These are phyloP conservation scores for Pyricularia pennisetigena DNA, from an alignment of 2,329 filamentous ascomycete genomes.

Conservation along the genomic window DNA sequence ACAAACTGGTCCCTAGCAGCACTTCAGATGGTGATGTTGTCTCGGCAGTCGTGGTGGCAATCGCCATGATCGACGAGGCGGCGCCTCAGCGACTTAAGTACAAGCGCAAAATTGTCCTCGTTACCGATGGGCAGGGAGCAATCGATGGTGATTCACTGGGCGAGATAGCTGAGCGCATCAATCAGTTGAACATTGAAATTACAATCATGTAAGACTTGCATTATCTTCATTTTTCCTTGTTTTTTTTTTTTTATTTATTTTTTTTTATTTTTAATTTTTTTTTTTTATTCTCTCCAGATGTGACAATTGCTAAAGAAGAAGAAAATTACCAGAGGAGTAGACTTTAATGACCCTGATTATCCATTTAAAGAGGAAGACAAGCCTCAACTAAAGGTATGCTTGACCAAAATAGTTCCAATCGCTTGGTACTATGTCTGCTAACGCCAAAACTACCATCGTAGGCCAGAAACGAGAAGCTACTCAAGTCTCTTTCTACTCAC, in stretches of 20 bases:
- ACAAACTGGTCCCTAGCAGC: constrained; percentile 54
- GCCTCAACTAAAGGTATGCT: constrained; percentile 50
- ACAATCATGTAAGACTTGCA: constrained; percentile 56
- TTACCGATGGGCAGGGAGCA: constrained; percentile 69
- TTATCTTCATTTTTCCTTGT: no score
- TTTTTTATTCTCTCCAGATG: background rate
- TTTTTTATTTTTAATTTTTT: background rate
- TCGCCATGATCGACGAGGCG: constrained; percentile 66
- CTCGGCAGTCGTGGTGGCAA: constrained; percentile 76
- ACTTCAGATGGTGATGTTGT: constrained; percentile 71
- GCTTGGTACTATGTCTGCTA: background rate
- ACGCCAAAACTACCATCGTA: constrained; percentile 18
- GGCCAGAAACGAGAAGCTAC: constrained; percentile 60
- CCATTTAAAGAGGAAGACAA: constrained; percentile 92
- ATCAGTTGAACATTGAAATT: constrained; percentile 67
- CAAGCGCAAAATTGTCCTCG: constrained; percentile 67
- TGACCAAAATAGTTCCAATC: background rate
- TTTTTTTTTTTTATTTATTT: background rate
- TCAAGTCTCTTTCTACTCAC: constrained; percentile 55
- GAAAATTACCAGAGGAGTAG: constrained; percentile 66
- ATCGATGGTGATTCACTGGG: constrained; percentile 65
- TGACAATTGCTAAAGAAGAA: background rate
- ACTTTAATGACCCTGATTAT: constrained; percentile 87
- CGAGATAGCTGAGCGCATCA: constrained; percentile 64
- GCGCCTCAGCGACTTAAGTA: constrained; percentile 78